Evolutionary conservation across 176 grass and related monocot species (phyloP).

Genomic region (Puccinellia tenuiflora): DNA sequence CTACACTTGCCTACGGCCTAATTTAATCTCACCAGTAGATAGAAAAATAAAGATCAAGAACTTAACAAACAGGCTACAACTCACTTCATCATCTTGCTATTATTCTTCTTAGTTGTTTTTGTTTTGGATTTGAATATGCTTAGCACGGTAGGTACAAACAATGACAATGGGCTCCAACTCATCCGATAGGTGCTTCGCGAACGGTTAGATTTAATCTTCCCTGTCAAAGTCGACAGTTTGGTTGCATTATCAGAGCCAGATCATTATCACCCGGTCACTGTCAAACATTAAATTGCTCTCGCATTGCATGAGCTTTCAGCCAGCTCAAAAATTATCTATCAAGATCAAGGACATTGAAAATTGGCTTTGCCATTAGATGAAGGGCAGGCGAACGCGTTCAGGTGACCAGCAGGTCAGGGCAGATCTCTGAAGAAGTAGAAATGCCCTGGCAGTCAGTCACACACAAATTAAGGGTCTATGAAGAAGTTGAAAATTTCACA

Average conservation of each 20-base stretch:
- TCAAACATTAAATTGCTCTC: not conserved
- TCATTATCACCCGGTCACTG: not conserved
- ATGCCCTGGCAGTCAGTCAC: not conserved
- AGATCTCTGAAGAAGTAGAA: constrained; percentile 14
- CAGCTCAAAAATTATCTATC: not conserved
- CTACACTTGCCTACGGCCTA: no score
- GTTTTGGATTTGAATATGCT: not conserved
- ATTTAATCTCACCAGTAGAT: no score
- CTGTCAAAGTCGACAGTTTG: no score
- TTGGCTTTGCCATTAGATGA: not conserved
- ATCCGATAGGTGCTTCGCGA: not conserved
- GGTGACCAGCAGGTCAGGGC: not conserved
- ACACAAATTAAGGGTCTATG: not conserved
- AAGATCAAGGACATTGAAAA: not conserved
- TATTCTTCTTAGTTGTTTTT: not conserved
- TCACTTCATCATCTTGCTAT: no score
- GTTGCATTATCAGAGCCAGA: not conserved
- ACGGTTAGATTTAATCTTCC: not conserved
- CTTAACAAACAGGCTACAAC: no score
- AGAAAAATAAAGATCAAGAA: no score
- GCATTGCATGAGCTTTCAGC: not conserved
- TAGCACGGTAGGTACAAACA: not conserved
- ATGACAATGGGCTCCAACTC: not conserved
- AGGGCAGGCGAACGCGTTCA: not conserved
- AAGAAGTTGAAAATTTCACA: not conserved